Conservation (phyloP, 2,329 filamentous ascomycete genomes). For the Exophiala xenobiotica region DNA sequence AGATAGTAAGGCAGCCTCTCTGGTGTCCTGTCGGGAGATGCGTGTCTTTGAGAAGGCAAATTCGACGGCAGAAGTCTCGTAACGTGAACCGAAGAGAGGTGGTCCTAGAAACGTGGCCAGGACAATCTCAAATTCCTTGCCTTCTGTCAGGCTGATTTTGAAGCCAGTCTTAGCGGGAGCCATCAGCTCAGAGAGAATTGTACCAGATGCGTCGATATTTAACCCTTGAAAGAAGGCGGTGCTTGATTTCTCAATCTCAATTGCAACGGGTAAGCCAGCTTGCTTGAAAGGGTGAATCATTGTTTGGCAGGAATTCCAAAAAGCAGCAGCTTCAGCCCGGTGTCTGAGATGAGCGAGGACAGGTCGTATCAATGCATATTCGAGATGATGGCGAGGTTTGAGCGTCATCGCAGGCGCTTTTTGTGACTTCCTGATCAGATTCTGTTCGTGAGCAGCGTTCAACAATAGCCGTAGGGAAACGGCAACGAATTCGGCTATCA, state of each 20-base stretch:
- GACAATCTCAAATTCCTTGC: constrained; percentile 16
- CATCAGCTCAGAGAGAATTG: constrained; percentile 17
- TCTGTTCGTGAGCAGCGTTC: constrained; percentile 74
- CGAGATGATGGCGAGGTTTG: constrained; percentile 49
- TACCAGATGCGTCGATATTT: constrained; percentile 9
- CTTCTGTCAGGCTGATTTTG: constrained; percentile 19
- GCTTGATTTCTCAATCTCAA: constrained; percentile 9
- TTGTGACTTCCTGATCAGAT: constrained; percentile 66
- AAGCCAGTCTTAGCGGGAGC: constrained; percentile 18
- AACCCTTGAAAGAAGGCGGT: constrained; percentile 3
- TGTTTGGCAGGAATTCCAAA: constrained; percentile 35
- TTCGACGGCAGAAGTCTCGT: constrained; percentile 21
- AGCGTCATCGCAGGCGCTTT: constrained; percentile 56
- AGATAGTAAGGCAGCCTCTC: constrained; percentile 11
- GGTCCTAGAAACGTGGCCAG: constrained; percentile 25
- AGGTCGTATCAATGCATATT: constrained; percentile 60
- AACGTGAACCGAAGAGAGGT: constrained; percentile 26
- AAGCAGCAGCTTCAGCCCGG: constrained; percentile 34
- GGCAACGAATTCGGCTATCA: constrained; percentile 64
- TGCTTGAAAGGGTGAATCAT: constrained; percentile 25
- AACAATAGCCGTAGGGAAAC: constrained; percentile 74
- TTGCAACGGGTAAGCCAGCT: constrained; percentile 18
- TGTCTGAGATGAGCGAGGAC: constrained; percentile 57
- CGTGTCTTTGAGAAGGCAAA: constrained; percentile 19
- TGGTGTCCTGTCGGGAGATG: constrained; percentile 14